Conservation (phyloP, 352 stramenopile genomes). For the Blastocystis sp. region DNA sequence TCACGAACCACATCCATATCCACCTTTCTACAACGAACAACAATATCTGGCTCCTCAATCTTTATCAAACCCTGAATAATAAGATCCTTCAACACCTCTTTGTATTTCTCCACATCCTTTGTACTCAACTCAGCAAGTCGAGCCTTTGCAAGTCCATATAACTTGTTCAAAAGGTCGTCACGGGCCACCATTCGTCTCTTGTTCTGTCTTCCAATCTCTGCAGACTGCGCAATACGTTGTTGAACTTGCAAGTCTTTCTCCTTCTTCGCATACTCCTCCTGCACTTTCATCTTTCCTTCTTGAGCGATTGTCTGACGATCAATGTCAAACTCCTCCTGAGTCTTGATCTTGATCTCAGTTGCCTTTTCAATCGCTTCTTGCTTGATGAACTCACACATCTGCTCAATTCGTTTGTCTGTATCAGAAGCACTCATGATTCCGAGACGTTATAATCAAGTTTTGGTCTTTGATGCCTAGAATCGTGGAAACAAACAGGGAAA, state of each 20-base stretch:
- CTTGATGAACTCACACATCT: slow-evolving; percentile 98
- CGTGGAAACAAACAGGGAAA: slow-evolving; percentile 5
- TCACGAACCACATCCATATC: slow-evolving; percentile 80
- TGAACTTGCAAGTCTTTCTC: slow-evolving; percentile 86
- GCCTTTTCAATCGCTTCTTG: slow-evolving; percentile 97
- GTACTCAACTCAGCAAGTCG: slow-evolving; percentile 70
- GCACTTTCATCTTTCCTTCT: slow-evolving; percentile 91
- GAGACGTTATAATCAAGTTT: background rate
- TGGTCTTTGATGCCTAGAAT: background rate
- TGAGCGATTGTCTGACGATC: slow-evolving; percentile 96
- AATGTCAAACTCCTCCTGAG: slow-evolving; percentile 95
- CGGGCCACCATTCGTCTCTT: slow-evolving; percentile 83
- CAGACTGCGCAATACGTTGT: slow-evolving; percentile 70
- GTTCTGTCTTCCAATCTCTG: slow-evolving; percentile 46
- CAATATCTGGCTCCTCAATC: slow-evolving; percentile 87
- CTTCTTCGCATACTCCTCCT: slow-evolving; percentile 92
- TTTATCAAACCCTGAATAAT: slow-evolving; percentile 96
- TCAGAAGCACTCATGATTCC: background rate
- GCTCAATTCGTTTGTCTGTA: slow-evolving; percentile 75
- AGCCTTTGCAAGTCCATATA: slow-evolving; percentile 64
- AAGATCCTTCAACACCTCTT: slow-evolving; percentile 84
- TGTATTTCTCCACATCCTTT: slow-evolving; percentile 81
- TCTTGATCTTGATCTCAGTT: slow-evolving; percentile 95
- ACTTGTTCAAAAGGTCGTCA: slow-evolving; percentile 76
- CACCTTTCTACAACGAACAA: slow-evolving; percentile 79